phyloP scores from a whole-genome alignment of 2,329 filamentous ascomycete genomes.

The Hymenotorrendiella dingleyae region DNA sequence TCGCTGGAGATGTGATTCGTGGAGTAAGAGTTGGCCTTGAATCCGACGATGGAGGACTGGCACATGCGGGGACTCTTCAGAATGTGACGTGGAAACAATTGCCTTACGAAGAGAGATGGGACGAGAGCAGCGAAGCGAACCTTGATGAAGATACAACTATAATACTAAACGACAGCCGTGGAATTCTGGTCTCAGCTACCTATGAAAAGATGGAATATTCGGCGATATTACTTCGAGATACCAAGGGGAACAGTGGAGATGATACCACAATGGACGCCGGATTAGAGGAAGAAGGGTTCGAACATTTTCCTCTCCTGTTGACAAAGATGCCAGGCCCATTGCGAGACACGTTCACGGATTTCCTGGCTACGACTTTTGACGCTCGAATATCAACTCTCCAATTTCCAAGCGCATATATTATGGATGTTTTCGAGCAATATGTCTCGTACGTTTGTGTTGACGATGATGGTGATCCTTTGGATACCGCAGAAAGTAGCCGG shows the following conservation, averaged over 20 bases:
- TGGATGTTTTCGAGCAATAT: slow-evolving; percentile 26
- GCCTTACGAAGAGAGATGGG: slow-evolving; percentile 34
- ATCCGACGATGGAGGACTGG: slow-evolving; percentile 29
- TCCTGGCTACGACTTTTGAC: slow-evolving; percentile 39
- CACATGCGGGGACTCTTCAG: slow-evolving; percentile 35
- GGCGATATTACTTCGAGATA: slow-evolving; percentile 23
- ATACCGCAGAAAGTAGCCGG: slow-evolving; percentile 7
- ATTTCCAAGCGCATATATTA: slow-evolving; percentile 34
- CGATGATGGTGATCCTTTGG: slow-evolving; percentile 17
- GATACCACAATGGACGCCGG: slow-evolving; percentile 10
- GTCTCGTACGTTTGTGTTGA: slow-evolving; percentile 20
- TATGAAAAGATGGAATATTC: slow-evolving; percentile 29
- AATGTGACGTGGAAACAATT: slow-evolving; percentile 37
- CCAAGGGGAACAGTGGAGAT: slow-evolving; percentile 7
- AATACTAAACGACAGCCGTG: slow-evolving; percentile 13
- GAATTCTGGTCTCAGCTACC: slow-evolving; percentile 22
- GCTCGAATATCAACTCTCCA: slow-evolving; percentile 33
- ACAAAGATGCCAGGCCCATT: slow-evolving; percentile 40
- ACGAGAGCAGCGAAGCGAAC: slow-evolving; percentile 14
- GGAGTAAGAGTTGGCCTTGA: slow-evolving; percentile 39
- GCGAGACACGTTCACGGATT: slow-evolving; percentile 37
- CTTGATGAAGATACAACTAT: slow-evolving; percentile 14
- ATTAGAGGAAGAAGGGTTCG: slow-evolving; percentile 28
- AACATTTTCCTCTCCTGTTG: slow-evolving; percentile 38
- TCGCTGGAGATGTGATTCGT: slow-evolving; percentile 40